Base-by-base conservation (phyloP, 2,329 filamentous ascomycete genomes). In the Eutypella sp. region DNA sequence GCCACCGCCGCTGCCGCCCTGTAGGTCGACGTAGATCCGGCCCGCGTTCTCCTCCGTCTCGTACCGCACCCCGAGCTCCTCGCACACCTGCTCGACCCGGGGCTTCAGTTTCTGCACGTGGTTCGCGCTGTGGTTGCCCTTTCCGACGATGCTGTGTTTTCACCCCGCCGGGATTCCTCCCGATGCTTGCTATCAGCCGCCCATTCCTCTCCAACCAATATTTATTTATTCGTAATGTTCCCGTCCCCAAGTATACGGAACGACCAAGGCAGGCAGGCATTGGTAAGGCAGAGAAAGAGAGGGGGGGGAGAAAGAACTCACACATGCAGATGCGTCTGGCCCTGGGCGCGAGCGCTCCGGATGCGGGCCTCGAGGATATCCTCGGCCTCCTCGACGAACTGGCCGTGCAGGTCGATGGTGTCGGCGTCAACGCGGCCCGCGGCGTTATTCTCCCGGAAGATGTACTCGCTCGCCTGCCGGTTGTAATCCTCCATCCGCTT, bases 31-130 rank as follows among this genome's bases (percentile, higher is more conserved):
- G 62, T 89, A 96, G 36, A 99, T 91, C 15, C 90, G 74, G 1
- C 93, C 93, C 8, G 85, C 86, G 57, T 99, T 97, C 41, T 64
- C 84, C 71, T 97, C 93, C 1, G 89, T 95, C 46, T 78, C 70
- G 67, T 87, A 96, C 58, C 90, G 79, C 45, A 99, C 73, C 0
- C 91, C 89, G 38, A 95, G 69, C 64, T 96, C 86, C 41, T 74
- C 78, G 67, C 92, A 96, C 41, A 97, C 75, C 63, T 87, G 78
- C 70, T 97, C 91, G 37, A 97, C 89, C 50, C 87, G 79, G n/a
- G 93, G 93, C 71, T 95, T 96, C 67, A 99, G 84, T 75, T 93
- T 96, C 67, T 96, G 89, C 20, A 97, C 77, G 59, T 93, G 86
- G 54, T 84, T 79, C 9, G 70, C 73, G 42, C 83, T 89, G 70